These are phyloP conservation scores for Penicillium daleae DNA, from an alignment of 495 filamentous ascomycete genomes.

Conservation along the genomic window DNA sequence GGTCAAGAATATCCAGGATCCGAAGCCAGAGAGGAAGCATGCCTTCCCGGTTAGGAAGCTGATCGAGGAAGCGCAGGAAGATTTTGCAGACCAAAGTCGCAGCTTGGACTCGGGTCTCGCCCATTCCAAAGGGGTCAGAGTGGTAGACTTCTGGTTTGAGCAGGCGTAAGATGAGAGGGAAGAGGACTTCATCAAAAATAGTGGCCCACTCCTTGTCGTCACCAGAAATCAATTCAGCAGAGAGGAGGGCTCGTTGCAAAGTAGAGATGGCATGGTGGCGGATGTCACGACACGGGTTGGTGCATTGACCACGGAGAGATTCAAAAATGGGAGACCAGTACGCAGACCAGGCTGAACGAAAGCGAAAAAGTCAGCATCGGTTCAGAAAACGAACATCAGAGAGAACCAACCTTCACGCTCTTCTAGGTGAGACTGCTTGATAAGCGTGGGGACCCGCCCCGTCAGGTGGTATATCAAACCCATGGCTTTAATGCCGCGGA, in stretches of 20 bases:
- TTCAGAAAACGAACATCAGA: background rate
- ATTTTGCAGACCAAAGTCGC: slow-evolving; percentile 92
- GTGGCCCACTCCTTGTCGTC: slow-evolving; percentile 91
- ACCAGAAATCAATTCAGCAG: slow-evolving; percentile 70
- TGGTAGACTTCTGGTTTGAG: slow-evolving; percentile 96
- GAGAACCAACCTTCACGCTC: slow-evolving; percentile 69
- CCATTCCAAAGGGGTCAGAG: slow-evolving; percentile 90
- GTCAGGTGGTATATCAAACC: slow-evolving; percentile 80
- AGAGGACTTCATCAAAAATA: slow-evolving; percentile 93
- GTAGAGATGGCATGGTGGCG: slow-evolving; percentile 85
- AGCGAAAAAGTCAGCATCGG: slow-evolving; percentile 20
- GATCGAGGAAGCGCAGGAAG: slow-evolving; percentile 90
- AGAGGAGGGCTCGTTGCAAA: slow-evolving; percentile 84
- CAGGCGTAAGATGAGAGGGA: slow-evolving; percentile 86
- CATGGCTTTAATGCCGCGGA: slow-evolving; percentile 79
- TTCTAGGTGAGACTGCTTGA: slow-evolving; percentile 91
- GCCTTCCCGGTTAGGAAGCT: slow-evolving; percentile 82
- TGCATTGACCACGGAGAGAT: slow-evolving; percentile 83
- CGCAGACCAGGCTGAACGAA: slow-evolving; percentile 81
- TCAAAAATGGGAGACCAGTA: slow-evolving; percentile 98
- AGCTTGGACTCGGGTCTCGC: slow-evolving; percentile 89
- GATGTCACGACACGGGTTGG: slow-evolving; percentile 94
- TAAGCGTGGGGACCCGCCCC: slow-evolving; percentile 76
- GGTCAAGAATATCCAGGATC: slow-evolving; percentile 93
- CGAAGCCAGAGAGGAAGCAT: slow-evolving; percentile 92